phyloP scores from a whole-genome alignment of 768 basidiomycete genomes.

The Phylloporus scabripes region DNA sequence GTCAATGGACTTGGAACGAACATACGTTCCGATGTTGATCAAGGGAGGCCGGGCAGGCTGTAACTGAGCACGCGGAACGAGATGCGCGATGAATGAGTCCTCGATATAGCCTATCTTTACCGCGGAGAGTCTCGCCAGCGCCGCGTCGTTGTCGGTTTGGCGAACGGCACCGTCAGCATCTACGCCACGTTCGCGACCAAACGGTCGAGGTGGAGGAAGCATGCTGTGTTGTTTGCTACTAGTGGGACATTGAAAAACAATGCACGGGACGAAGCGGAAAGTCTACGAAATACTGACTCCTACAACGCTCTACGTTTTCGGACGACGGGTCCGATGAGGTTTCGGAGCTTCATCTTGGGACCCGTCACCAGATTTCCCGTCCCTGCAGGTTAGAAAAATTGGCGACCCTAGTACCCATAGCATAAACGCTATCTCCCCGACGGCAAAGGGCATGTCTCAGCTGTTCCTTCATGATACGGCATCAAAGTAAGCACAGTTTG shows the following conservation, averaged over 20 bases:
- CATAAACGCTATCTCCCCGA: neutral
- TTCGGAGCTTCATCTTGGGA: too few relatives aligned
- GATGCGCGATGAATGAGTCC: conserved; percentile 65
- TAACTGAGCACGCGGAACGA: conserved; percentile 65
- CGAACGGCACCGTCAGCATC: conserved; percentile 64
- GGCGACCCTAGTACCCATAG: neutral
- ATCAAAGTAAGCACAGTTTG: too few relatives aligned
- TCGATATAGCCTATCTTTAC: conserved; percentile 70
- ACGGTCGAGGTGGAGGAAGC: conserved; percentile 12
- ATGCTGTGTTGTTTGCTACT: neutral
- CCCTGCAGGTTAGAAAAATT: neutral
- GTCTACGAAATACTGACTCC: too few relatives aligned
- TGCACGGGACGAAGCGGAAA: too few relatives aligned
- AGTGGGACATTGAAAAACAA: too few relatives aligned
- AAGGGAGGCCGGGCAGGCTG: conserved; percentile 66
- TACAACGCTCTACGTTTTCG: too few relatives aligned
- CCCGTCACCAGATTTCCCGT: too few relatives aligned
- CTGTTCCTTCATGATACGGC: too few relatives aligned
- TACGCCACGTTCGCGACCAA: conserved; percentile 14
- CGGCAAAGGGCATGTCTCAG: neutral
- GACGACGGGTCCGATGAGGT: too few relatives aligned
- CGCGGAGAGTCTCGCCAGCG: conserved; percentile 82
- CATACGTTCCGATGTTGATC: conserved; percentile 93
- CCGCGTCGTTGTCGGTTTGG: conserved; percentile 78
- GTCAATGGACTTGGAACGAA: conserved; percentile 79